phyloP scores from a whole-genome alignment of 2,329 filamentous ascomycete species.

The Pseudocercospora pini-densiflorae region DNA sequence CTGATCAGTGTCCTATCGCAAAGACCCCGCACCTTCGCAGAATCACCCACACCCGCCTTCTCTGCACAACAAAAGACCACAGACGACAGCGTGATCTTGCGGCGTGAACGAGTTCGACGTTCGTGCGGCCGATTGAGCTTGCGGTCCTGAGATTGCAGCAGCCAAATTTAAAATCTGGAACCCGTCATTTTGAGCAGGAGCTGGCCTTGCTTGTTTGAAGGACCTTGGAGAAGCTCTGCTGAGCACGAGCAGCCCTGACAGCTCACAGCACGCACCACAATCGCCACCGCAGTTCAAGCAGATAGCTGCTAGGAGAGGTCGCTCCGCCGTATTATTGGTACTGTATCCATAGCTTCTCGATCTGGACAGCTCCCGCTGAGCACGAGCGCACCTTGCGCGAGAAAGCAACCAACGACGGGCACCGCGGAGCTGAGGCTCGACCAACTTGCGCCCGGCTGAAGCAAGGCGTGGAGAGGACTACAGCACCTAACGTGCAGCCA shows the following conservation, averaged over 20 bases:
- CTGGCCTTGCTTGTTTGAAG: neutral
- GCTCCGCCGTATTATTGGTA: neutral
- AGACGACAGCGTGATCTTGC: neutral
- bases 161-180: neutral
- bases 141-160: neutral
- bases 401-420: neutral
- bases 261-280: neutral
- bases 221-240: neutral
- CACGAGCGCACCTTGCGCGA: neutral
- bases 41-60: conserved; percentile 60
- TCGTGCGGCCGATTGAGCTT: conserved; percentile 1
- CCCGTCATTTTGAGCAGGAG: neutral
- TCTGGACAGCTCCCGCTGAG: neutral
- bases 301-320: neutral
- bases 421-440: neutral
- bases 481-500: neutral
- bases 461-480: neutral
- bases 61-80: conserved; percentile 12
- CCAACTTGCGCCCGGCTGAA: neutral
- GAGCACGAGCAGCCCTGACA: neutral
- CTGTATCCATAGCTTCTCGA: neutral
- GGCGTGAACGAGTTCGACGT: neutral
- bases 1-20: neutral
- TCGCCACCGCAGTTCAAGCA: neutral
- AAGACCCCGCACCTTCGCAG: conserved; percentile 56